Conservation (phyloP, 2,329 filamentous ascomycete genomes). For the Fusarium coffeatum region DNA sequence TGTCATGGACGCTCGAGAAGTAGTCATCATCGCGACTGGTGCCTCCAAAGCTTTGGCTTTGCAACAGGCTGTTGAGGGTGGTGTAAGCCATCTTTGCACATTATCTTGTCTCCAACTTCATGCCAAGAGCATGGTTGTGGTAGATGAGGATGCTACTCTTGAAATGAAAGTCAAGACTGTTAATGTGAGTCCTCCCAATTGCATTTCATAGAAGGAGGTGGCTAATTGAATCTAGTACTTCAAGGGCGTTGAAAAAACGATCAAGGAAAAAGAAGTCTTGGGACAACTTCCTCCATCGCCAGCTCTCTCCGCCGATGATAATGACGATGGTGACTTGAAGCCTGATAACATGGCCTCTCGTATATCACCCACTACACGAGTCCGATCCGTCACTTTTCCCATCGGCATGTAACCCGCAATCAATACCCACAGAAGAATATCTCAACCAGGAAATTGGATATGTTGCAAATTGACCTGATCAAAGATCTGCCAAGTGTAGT, state of each 20-base stretch:
- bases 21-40: neutral
- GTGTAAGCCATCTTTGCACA: conserved; percentile 19
- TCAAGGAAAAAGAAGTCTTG: neutral
- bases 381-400: conserved; percentile 13
- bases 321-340: conserved; percentile 8
- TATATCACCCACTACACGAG: neutral
- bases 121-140: conserved; percentile 9
- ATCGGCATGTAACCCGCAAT: neutral
- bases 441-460: conserved; percentile 10
- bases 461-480: conserved; percentile 25
- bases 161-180: conserved; percentile 18
- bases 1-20: conserved; percentile 25
- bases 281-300: conserved; percentile 3
- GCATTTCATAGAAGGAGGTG: accelerated
- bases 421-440: accelerated
- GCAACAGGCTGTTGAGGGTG: conserved; percentile 10
- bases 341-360: conserved; percentile 24
- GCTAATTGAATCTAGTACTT: neutral
- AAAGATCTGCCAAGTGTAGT: conserved; percentile 19
- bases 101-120: conserved; percentile 11
- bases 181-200: neutral
- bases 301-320: neutral
- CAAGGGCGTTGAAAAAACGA: conserved; percentile 6
- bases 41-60: conserved; percentile 1
- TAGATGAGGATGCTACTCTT: conserved; percentile 11